phyloP scores from a whole-genome alignment of 2,329 filamentous ascomycete genomes.

The Cladophialophora yegresii region DNA sequence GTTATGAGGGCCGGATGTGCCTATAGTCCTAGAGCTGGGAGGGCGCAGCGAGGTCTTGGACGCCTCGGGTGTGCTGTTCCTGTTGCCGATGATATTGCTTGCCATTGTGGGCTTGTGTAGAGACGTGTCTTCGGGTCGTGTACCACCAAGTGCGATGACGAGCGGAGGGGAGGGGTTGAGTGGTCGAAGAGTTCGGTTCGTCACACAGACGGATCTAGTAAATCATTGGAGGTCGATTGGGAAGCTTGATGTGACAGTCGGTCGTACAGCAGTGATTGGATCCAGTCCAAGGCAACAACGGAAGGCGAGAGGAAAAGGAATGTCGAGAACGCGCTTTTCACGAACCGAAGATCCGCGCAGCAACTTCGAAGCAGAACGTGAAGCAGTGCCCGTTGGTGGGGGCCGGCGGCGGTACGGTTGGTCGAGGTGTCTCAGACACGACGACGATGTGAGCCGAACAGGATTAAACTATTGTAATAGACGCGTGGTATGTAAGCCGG shows the following conservation, averaged over 20 bases:
- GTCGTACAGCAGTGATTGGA: slow-evolving; percentile 28
- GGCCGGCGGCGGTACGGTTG: slow-evolving; percentile 16
- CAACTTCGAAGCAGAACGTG: slow-evolving; percentile 19
- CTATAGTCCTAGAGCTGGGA: slow-evolving; percentile 77
- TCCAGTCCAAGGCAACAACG: slow-evolving; percentile 30
- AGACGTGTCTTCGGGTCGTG: slow-evolving; percentile 7
- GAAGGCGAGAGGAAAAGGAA: slow-evolving; percentile 19
- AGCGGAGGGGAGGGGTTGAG: slow-evolving; percentile 12
- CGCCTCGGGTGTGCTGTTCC: slow-evolving; percentile 95
- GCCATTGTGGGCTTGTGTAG: slow-evolving; percentile 51
- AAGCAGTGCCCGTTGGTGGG: slow-evolving; percentile 22
- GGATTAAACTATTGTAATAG: slow-evolving; percentile 16
- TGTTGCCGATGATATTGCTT: slow-evolving; percentile 73
- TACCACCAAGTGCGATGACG: slow-evolving; percentile 19
- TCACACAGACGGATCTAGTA: slow-evolving; percentile 29
- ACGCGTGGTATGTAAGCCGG: slow-evolving; percentile 20
- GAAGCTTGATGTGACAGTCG: slow-evolving; percentile 12
- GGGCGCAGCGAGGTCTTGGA: slow-evolving; percentile 79
- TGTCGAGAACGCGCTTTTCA: slow-evolving; percentile 16
- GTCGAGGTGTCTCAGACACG: slow-evolving; percentile 33
- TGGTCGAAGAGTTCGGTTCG: slow-evolving; percentile 21
- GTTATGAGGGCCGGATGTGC: slow-evolving; percentile 61
- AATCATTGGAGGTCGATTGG: slow-evolving; percentile 26
- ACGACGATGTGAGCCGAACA: slow-evolving; percentile 10
- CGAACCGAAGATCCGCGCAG: slow-evolving; percentile 2